Evolutionary conservation across 345 rosid genomes (phyloP), one percentile per base, ranked within the genome.

Genomic region (Diplotaxis tenuifolia): DNA sequence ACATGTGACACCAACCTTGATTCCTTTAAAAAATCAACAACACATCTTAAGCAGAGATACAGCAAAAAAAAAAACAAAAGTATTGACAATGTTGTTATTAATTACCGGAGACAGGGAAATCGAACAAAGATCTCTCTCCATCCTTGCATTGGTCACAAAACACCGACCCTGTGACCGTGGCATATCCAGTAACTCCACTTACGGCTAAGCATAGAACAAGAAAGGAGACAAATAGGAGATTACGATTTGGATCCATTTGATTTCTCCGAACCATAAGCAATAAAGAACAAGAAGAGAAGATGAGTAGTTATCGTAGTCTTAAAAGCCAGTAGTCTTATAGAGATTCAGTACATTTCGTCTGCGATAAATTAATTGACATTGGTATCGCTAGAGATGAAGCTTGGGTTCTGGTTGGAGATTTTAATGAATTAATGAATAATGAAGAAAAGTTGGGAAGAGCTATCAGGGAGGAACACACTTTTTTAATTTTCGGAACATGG

Each of bases 111-210:
- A 91, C 66, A 28, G 97, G 97, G 68, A 89, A 87, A 80, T 89
- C 98, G 6, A 89, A 87, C 74, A 84, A 72, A 75, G 97, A 89
- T 53, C 29, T 68, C 28, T 84, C 83, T 47, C 96, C 98, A 74
- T 91, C 96, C 64, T 88, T 91, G 86, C 98, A 94, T 79, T 88
- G 96, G 82, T 94, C 96, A 63, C 99, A 91, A 81, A 86, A 85
- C 71, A 91, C 97, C 0, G 84, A 65, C 32, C 99, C 99, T 6
- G 84, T 74, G 49, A 91, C 96, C 25, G 84, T 67, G 22, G 91
- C 87, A 71, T 83, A 75, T 14, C 90, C 95, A 18, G 38, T 70
- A 27, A 83, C 68, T 52, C 82, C 86, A 85, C 79, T 75, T 65
- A 80, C 61, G 75, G 83, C 80, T 29, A 88, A 80, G 52, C 82